Conservation (phyloP, 768 basidiomycete genomes). For the Holtermannia corniformis region DNA sequence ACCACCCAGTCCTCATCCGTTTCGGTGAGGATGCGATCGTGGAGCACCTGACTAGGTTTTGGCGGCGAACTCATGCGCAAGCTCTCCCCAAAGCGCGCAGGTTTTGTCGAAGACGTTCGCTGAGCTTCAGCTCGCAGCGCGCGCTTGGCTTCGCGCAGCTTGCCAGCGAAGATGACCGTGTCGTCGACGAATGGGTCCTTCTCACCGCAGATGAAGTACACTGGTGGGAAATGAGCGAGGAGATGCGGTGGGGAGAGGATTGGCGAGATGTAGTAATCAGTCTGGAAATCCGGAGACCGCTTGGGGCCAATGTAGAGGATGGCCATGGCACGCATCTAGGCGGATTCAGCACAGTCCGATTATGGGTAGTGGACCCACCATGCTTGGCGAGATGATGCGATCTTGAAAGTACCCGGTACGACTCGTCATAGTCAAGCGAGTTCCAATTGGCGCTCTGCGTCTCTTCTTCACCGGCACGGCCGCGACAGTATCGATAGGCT, state of each 20-base stretch:
- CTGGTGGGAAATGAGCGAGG: slow-evolving; percentile 85
- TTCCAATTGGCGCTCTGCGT: slow-evolving; percentile 57
- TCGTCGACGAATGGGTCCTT: slow-evolving; percentile 95
- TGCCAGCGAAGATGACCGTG: slow-evolving; percentile 90
- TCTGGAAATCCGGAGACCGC: slow-evolving; percentile 84
- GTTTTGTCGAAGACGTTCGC: slow-evolving; percentile 52
- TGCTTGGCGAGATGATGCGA: slow-evolving; percentile 83
- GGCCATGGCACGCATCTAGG: slow-evolving; percentile 99
- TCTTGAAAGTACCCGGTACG: slow-evolving; percentile 90
- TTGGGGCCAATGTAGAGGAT: slow-evolving; percentile 92
- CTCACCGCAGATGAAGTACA: slow-evolving; percentile 83
- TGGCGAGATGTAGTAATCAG: slow-evolving; percentile 93
- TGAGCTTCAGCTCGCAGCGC: slow-evolving; percentile 67
- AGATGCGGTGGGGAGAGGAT: slow-evolving; percentile 74
- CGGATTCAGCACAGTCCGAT: slow-evolving; percentile 1
- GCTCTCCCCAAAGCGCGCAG: slow-evolving; percentile 54
- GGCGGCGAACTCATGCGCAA: slow-evolving; percentile 51
- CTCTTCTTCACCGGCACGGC: slow-evolving; percentile 41
- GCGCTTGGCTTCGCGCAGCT: slow-evolving; percentile 88
- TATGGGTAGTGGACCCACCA: slow-evolving; percentile 55
- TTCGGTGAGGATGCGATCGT: slow-evolving; percentile 47
- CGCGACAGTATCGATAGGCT: slow-evolving; percentile 6
- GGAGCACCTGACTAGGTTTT: slow-evolving; percentile 34
- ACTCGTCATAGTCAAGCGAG: slow-evolving; percentile 87
- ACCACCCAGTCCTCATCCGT: slow-evolving; percentile 84